Evolutionary conservation across 331 rosid genomes (phyloP).

Genomic region (Quercus lobata): DNA sequence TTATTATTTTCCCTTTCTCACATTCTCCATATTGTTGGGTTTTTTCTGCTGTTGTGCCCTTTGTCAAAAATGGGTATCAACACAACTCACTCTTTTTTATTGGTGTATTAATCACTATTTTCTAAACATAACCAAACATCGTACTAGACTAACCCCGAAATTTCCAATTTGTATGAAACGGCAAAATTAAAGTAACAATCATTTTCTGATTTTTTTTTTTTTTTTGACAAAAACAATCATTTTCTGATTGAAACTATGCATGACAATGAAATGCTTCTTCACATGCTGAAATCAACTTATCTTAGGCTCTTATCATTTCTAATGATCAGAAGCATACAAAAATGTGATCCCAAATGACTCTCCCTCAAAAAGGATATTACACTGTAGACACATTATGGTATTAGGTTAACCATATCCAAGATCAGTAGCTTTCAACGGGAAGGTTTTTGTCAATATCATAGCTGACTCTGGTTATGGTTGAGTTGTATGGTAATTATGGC

Average conservation of each 20-base stretch:
- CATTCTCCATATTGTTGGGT: too few relatives aligned
- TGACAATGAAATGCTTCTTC: background rate
- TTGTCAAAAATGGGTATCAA: too few relatives aligned
- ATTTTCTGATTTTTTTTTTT: background rate
- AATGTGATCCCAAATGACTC: background rate
- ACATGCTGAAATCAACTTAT: background rate
- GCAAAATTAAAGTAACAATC: background rate
- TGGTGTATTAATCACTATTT: too few relatives aligned
- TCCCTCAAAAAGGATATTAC: too few relatives aligned
- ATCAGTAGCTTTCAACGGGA: background rate
- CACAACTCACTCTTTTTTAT: too few relatives aligned
- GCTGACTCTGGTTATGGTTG: background rate
- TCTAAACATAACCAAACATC: too few relatives aligned
- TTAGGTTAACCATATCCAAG: background rate
- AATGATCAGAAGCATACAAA: background rate
- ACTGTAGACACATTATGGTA: background rate
- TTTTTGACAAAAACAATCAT: background rate
- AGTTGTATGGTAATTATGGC: slow-evolving; percentile 3
- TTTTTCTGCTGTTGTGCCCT: too few relatives aligned
- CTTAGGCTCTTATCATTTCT: background rate
- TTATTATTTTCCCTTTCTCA: too few relatives aligned
- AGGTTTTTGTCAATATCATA: slow-evolving; percentile 3
- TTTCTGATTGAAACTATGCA: background rate
- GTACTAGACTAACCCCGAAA: background rate
- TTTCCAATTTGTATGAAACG: background rate